Evolutionary conservation across 2,329 filamentous ascomycete species (phyloP).

Genomic region (Camillea tinctor): DNA sequence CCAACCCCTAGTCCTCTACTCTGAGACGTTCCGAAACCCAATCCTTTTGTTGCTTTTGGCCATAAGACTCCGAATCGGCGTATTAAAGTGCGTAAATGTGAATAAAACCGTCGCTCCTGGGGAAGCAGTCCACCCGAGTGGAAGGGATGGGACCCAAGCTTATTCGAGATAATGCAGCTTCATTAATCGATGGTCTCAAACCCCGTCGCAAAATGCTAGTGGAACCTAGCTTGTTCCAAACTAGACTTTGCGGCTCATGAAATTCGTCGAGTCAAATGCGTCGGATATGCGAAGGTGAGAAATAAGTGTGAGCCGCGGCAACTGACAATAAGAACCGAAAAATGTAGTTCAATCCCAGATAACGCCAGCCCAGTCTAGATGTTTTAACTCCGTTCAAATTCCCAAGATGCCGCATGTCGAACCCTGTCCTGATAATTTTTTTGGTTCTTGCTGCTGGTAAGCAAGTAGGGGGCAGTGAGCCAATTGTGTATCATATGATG

Average conservation of each 20-base stretch:
- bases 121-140: neutral
- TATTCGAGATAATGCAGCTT: neutral
- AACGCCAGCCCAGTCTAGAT: constrained; percentile 22
- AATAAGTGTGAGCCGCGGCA: constrained; percentile 10
- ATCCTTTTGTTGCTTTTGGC: constrained; percentile 18
- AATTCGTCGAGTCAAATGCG: constrained; percentile 4
- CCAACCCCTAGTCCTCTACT: constrained; percentile 24
- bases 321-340: constrained; percentile 12
- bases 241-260: constrained; percentile 2
- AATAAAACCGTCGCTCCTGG: neutral
- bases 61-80: constrained; percentile 6
- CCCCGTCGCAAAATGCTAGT: constrained; percentile 1
- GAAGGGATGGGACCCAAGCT: neutral
- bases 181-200: neutral
- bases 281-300: constrained; percentile 8
- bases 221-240: constrained; percentile 11
- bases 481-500: constrained; percentile 14
- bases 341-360: constrained; percentile 9
- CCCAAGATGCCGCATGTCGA: neutral
- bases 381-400: constrained; percentile 25
- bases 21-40: constrained; percentile 16
- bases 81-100: neutral
- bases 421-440: constrained; percentile 5
- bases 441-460: constrained; percentile 17
- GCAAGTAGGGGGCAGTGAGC: constrained; percentile 23